phyloP scores from a whole-genome alignment of 1,284 basidiomycete species.

The Trichosporon sp. region DNA sequence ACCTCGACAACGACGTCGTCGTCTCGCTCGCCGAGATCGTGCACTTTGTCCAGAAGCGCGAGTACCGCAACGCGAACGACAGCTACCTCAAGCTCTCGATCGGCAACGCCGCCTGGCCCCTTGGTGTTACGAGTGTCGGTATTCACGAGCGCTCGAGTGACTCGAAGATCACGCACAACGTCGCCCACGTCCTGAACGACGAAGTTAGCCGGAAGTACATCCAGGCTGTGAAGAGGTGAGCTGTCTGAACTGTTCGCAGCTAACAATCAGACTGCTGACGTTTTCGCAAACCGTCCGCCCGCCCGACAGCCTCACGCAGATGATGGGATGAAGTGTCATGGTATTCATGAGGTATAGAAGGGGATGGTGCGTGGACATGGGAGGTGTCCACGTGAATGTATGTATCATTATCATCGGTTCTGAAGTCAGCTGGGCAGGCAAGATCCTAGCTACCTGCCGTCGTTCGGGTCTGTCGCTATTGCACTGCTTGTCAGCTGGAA shows the following conservation, averaged over 20 bases:
- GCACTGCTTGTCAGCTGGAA: background rate
- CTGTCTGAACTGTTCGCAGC: background rate
- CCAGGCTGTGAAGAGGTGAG: constrained; percentile 88
- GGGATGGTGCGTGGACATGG: background rate
- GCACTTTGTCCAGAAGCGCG: constrained; percentile 88
- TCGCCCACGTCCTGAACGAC: constrained; percentile 97
- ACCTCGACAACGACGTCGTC: constrained; percentile 77
- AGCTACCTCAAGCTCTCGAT: constrained; percentile 94
- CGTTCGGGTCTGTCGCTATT: background rate
- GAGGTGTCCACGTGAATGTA: too few species aligned
- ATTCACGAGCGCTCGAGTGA: constrained; percentile 96
- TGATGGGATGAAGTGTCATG: constrained; percentile 66
- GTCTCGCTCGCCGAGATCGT: constrained; percentile 90
- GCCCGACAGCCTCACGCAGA: constrained; percentile 79
- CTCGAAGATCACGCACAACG: constrained; percentile 94
- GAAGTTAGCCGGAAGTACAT: constrained; percentile 99
- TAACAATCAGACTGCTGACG: constrained; percentile 66
- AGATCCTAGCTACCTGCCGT: background rate
- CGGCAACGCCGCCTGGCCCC: constrained; percentile 98
- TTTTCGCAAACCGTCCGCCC: constrained; percentile 94
- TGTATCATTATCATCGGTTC: constrained; percentile 7
- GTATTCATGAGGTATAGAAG: background rate
- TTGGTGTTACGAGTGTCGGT: constrained; percentile 98
- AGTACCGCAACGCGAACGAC: constrained; percentile 94
- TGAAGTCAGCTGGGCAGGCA: background rate